Percentiles rank a stretch among this genome's conserved stretches.
These are phyloP conservation scores for Byssothecium circinans DNA, from an alignment of 2,329 filamentous ascomycete genomes.

Conservation along the genomic window DNA sequence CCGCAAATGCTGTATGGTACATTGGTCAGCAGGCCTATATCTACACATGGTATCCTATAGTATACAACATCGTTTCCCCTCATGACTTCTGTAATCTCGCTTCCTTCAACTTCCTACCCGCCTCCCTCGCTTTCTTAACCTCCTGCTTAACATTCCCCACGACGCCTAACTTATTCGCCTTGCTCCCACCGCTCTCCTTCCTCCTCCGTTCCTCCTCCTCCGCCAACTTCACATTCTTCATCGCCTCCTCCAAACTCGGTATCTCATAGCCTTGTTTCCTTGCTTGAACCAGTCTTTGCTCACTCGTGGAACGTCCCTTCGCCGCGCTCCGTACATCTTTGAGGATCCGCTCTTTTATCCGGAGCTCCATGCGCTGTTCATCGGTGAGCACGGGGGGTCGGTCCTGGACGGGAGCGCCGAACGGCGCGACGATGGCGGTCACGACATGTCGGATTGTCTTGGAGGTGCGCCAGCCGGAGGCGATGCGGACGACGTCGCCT, in stretches of 20 bases:
- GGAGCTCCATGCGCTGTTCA: constrained; percentile 61
- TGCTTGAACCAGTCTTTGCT: constrained; percentile 31
- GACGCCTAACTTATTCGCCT: constrained; percentile 2
- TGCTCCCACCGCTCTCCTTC: constrained; percentile 8
- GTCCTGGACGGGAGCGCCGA: constrained; percentile 63
- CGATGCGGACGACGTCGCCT: constrained; percentile 75
- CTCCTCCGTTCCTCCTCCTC: constrained; percentile 21
- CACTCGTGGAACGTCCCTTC: constrained; percentile 30
- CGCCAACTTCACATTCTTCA: constrained; percentile 27
- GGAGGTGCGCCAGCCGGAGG: constrained; percentile 65
- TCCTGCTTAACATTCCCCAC: constrained; percentile 28
- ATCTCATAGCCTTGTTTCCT: constrained; percentile 29
- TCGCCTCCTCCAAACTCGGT: constrained; percentile 36
- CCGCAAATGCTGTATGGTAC: constrained; percentile 11
- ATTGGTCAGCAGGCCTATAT: constrained; percentile 1
- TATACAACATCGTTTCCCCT: neutral
- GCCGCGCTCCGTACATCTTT: constrained; percentile 60
- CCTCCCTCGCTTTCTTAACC: constrained; percentile 27
- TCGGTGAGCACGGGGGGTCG: constrained; percentile 67
- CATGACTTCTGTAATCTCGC: constrained; percentile 22
- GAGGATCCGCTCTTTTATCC: constrained; percentile 57
- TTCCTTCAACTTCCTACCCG: constrained; percentile 25
- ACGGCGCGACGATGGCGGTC: constrained; percentile 72
- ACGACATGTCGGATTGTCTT: constrained; percentile 74
- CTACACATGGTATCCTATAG: constrained; percentile 4